A percentile compares a stretch with the other conserved stretches of the same genome.
phyloP scores from a whole-genome alignment of 2,329 filamentous ascomycete species.

The Penicillium sp. region DNA sequence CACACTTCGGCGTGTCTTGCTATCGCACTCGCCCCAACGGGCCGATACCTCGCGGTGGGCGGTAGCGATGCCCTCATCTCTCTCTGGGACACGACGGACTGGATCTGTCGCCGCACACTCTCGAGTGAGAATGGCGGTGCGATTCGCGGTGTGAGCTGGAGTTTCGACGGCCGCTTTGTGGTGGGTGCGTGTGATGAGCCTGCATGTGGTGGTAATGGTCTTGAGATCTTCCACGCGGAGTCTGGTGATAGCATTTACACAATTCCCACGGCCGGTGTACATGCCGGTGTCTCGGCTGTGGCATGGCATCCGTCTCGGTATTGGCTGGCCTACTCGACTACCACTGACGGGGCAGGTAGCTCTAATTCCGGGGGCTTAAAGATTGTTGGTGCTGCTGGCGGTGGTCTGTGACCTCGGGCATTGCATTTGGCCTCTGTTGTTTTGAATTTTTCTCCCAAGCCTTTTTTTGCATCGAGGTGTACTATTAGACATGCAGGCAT shows the following conservation, averaged over 20 bases:
- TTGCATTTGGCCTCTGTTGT: not conserved
- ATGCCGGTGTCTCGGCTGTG: conserved; percentile 47
- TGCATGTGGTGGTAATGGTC: conserved; percentile 43
- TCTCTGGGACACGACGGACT: conserved; percentile 54
- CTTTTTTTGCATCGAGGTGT: not conserved
- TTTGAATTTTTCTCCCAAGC: not conserved
- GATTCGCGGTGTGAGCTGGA: conserved; percentile 52
- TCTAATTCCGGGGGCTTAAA: conserved; percentile 45
- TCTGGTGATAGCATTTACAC: conserved; percentile 52
- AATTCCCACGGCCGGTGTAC: conserved; percentile 40
- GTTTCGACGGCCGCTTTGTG: conserved; percentile 52
- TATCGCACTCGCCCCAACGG: conserved; percentile 48
- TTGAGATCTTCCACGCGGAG: conserved; percentile 54
- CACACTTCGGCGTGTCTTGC: conserved; percentile 52
- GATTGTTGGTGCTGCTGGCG: conserved; percentile 51
- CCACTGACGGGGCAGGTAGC: conserved; percentile 43
- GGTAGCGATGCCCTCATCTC: conserved; percentile 53
- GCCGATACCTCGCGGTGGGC: conserved; percentile 51
- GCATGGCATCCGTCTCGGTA: conserved; percentile 54
- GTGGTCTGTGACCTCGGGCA: conserved; percentile 29
- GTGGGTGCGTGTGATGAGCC: conserved; percentile 51
- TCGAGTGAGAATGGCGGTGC: conserved; percentile 47
- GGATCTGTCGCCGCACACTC: conserved; percentile 51
- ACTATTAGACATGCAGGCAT: not conserved
- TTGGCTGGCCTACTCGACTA: conserved; percentile 51